phyloP scores from a whole-genome alignment of 352 stramenopile genomes.

The Pythium aquatile region DNA sequence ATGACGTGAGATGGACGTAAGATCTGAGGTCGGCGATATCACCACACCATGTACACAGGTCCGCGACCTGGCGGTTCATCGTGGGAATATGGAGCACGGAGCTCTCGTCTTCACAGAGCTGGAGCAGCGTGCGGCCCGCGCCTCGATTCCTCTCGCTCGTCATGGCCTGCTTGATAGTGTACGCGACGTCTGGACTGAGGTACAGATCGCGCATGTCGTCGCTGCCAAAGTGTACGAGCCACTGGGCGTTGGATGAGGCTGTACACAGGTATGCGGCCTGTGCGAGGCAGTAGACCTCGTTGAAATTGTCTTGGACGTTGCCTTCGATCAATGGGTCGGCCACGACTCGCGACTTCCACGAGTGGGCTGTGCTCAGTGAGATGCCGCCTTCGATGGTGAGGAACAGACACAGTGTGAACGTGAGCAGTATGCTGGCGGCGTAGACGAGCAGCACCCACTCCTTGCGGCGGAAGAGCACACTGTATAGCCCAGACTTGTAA shows the following conservation, averaged over 20 bases:
- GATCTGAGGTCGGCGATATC: conserved; percentile 21
- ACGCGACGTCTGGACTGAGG: conserved; percentile 7
- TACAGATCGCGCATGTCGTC: conserved; percentile 30
- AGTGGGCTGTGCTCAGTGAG: conserved; percentile 12
- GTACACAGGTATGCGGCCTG: conserved; percentile 29
- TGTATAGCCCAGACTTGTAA: conserved; percentile 24
- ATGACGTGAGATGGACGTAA: conserved; percentile 28
- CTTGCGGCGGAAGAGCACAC: conserved; percentile 22
- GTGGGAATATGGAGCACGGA: conserved; percentile 19
- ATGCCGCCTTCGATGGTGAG: conserved; percentile 23
- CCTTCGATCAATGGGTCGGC: conserved; percentile 14
- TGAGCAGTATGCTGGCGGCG: conserved; percentile 17
- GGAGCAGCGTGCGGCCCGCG: conserved; percentile 12
- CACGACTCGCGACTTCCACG: conserved; percentile 12
- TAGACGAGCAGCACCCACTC: conserved; percentile 24
- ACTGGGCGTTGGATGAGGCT: conserved; percentile 21
- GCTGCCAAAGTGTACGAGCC: conserved; percentile 29
- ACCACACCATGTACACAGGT: conserved; percentile 29
- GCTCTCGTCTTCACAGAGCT: conserved; percentile 26
- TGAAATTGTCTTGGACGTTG: conserved; percentile 26
- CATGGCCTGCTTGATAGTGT: conserved; percentile 27
- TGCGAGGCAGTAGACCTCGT: conserved; percentile 27
- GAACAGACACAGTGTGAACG: conserved; percentile 18
- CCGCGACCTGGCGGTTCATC: conserved; percentile 17
- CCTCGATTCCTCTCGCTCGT: conserved; percentile 5